Conservation (phyloP, 805 yeast species). For the Candida ficus region DNA sequence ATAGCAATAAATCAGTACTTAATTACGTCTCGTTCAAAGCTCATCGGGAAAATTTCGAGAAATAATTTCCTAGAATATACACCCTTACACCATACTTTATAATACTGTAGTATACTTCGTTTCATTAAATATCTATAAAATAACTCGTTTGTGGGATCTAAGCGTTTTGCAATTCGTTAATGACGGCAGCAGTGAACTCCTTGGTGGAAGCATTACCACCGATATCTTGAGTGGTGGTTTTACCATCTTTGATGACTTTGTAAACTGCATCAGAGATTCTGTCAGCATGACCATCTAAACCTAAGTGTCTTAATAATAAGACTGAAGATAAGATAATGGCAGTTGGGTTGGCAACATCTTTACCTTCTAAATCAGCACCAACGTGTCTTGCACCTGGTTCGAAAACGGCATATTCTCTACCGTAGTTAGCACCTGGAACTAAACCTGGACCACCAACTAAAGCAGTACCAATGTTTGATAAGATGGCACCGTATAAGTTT, state of each 20-base stretch:
- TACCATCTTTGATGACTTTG: constrained; percentile 85
- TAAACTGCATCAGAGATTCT: constrained; percentile 85
- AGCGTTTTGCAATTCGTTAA: constrained; percentile 32
- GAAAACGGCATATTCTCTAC: constrained; percentile 95
- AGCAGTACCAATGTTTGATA: constrained; percentile 98
- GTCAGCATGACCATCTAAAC: constrained; percentile 79
- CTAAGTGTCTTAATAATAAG: constrained; percentile 92
- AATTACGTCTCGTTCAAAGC: no score
- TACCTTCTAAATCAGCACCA: constrained; percentile 93
- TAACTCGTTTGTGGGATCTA: constrained; percentile 5
- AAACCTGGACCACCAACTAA: constrained; percentile 96
- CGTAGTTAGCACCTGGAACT: constrained; percentile 97
- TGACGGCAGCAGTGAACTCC: constrained; percentile 90
- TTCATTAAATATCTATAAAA: constrained; percentile 7
- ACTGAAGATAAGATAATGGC: constrained; percentile 92
- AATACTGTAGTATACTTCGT: no score
- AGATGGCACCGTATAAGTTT: constrained; percentile 94
- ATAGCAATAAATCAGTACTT: no score
- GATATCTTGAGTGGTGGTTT: constrained; percentile 79
- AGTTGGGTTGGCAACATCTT: constrained; percentile 95
- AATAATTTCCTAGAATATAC: no score
- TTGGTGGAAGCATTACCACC: constrained; percentile 89
- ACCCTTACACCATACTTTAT: constrained; percentile 1
- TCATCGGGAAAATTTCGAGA: not conserved
- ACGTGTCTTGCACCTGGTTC: constrained; percentile 99